Conservation (phyloP, 2,329 filamentous ascomycete genomes). For the Cladophialophora psammophila region DNA sequence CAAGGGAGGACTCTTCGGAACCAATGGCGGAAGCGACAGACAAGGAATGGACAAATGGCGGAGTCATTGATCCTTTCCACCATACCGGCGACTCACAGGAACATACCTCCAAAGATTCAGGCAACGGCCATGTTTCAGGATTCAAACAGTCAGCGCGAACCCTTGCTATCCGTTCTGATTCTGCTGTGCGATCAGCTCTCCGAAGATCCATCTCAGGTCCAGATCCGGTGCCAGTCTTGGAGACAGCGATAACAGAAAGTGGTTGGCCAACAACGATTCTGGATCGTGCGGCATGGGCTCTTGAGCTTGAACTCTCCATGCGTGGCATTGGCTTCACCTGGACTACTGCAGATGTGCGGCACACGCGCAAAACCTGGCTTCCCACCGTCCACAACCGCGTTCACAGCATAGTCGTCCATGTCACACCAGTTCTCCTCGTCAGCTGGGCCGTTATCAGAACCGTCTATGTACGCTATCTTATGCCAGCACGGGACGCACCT, state of each 20-base stretch:
- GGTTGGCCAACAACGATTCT: conserved; percentile 50
- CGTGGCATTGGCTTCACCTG: conserved; percentile 55
- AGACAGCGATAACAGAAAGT: conserved; percentile 50
- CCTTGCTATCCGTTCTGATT: not conserved
- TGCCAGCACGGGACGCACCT: conserved; percentile 13
- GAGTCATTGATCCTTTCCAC: conserved; percentile 33
- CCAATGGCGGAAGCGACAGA: conserved; percentile 24
- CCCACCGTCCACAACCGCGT: conserved; percentile 50
- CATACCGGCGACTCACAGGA: conserved; percentile 11
- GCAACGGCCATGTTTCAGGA: not conserved
- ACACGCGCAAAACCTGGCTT: conserved; percentile 54
- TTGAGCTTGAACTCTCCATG: conserved; percentile 55
- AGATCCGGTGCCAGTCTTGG: conserved; percentile 44
- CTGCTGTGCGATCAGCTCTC: conserved; percentile 11
- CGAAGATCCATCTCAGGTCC: conserved; percentile 39
- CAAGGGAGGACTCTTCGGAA: conserved; percentile 43
- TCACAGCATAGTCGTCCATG: conserved; percentile 52
- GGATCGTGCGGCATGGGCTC: conserved; percentile 54
- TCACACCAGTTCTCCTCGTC: conserved; percentile 47
- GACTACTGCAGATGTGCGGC: conserved; percentile 55
- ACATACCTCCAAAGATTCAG: not conserved
- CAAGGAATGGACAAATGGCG: conserved; percentile 34
- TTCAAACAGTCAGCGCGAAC: not conserved
- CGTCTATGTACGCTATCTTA: conserved; percentile 43
- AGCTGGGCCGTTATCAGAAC: conserved; percentile 48